These are phyloP conservation scores for Fusarium virguliforme DNA, from an alignment of 2,329 filamentous ascomycete species.

Conservation along the genomic window DNA sequence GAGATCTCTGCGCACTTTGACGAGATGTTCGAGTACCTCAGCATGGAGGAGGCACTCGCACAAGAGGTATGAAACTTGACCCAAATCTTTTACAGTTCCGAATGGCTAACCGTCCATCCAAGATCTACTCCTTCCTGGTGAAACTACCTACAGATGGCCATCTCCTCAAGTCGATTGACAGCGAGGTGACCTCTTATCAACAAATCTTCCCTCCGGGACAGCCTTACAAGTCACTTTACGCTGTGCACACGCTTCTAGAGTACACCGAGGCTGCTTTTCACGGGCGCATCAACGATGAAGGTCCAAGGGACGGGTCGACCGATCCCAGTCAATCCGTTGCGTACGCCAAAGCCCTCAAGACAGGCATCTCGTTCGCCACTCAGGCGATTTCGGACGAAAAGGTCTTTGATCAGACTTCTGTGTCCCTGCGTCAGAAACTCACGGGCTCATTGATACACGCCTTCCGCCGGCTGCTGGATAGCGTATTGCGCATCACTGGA, in stretches of 20 bases:
- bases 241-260: conserved; percentile 76
- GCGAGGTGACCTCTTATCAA: conserved; percentile 66
- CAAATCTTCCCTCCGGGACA: conserved; percentile 79
- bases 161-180: conserved; percentile 73
- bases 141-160: conserved; percentile 79
- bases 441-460: conserved; percentile 51
- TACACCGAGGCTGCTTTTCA: conserved; percentile 68
- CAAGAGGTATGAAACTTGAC: conserved; percentile 68
- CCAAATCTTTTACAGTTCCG: neutral
- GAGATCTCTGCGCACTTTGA: conserved; percentile 88
- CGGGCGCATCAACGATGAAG: conserved; percentile 32
- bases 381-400: conserved; percentile 73
- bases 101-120: conserved; percentile 40
- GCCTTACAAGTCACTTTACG: conserved; percentile 82
- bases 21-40: conserved; percentile 85
- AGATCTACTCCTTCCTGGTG: conserved; percentile 80
- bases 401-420: conserved; percentile 61
- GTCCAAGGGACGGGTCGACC: conserved; percentile 8
- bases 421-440: conserved; percentile 49
- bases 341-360: conserved; percentile 58
- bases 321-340: conserved; percentile 41
- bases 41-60: conserved; percentile 79
- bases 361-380: conserved; percentile 70
- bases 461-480: conserved; percentile 51
- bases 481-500: conserved; percentile 35